Base-by-base conservation (phyloP, 371 early-diverging fungal genomes). In the Sporodiniella umbellata region DNA sequence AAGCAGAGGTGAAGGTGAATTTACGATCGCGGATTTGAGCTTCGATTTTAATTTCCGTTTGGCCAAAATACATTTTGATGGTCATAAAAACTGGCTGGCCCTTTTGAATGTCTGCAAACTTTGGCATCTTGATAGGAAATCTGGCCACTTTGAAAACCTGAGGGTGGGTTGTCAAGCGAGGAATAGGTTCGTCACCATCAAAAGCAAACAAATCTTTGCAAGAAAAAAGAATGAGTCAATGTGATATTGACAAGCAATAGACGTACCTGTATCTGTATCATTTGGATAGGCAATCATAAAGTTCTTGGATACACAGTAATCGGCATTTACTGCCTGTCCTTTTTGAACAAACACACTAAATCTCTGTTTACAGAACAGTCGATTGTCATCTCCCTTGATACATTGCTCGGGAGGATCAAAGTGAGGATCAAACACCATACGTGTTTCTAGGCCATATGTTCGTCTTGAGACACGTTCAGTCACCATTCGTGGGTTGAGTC, bases 291-390 rank as follows among this genome's bases (percentile, higher is more conserved):
- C 70, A 54, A 76, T 82, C 55, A 82, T 75, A 45, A 80, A 82
- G 60, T 82, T 82, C 64, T 79, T 82, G 56, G 79, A 78, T 22
- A 82, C 75, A 44, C 78, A 78, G 43, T 82, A 77, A 54, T 82
- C 78, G 31, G 74, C 66, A 17, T 77, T 79, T 38, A 82, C 75
- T 1, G 78, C 70, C 45, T 82, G 79, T 12, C 72, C 68, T 42
- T 62, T 59, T 48, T 48, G 33, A 11, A 72, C 63, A 54, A 60
- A 72, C 4, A 63, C 68, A 23, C 62, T 64, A 47, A 72, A 72
- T 15, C 64, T 62, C 24, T 72, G 64, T 33, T 72, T 65, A 45
- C 69, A 66, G 3, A 66, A 62, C 10, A 68, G 58, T 42, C 61
- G 63, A 33, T 68, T 68, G 47, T 68, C 72, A n/a, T 65, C 61